These are phyloP conservation scores for Setaria viridis DNA, from an alignment of 202 grass and related monocot species.

Conservation along the genomic window DNA sequence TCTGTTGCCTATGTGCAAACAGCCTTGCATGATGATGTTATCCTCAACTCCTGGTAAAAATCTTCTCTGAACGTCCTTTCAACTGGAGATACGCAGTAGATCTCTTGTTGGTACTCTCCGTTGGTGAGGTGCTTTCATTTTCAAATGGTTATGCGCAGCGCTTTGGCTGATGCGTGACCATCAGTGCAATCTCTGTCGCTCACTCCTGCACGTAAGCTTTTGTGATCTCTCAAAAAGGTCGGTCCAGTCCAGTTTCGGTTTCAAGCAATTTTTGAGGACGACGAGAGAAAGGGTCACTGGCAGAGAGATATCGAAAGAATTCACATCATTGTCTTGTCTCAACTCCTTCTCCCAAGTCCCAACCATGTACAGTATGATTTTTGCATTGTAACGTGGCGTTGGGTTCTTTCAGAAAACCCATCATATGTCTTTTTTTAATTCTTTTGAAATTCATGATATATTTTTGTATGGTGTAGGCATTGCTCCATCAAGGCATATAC, in stretches of 20 bases:
- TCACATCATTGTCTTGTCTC: constrained; percentile 20
- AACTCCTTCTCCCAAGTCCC: background rate
- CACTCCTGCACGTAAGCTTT: constrained; percentile 55
- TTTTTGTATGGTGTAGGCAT: background rate
- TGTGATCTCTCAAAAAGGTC: constrained; percentile 46
- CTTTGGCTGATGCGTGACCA: constrained; percentile 35
- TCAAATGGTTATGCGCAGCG: constrained; percentile 25
- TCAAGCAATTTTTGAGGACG: constrained; percentile 22
- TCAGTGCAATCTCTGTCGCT: constrained; percentile 42
- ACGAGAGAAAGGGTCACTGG: constrained; percentile 22
- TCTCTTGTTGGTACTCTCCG: constrained; percentile 17
- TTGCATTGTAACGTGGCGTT: background rate
- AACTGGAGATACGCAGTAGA: background rate
- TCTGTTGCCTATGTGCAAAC: background rate
- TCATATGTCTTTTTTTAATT: background rate
- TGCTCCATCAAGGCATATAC: background rate
- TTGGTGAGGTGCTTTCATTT: constrained; percentile 23
- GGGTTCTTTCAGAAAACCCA: background rate
- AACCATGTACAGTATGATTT: background rate
- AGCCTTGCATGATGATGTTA: constrained; percentile 14
- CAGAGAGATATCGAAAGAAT: background rate
- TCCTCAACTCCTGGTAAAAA: constrained; percentile 40
- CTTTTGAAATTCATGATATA: background rate
- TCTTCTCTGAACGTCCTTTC: constrained; percentile 25
- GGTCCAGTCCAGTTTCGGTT: background rate